Conservation (phyloP, 805 yeast species). For the Blastobotrys robertii region DNA sequence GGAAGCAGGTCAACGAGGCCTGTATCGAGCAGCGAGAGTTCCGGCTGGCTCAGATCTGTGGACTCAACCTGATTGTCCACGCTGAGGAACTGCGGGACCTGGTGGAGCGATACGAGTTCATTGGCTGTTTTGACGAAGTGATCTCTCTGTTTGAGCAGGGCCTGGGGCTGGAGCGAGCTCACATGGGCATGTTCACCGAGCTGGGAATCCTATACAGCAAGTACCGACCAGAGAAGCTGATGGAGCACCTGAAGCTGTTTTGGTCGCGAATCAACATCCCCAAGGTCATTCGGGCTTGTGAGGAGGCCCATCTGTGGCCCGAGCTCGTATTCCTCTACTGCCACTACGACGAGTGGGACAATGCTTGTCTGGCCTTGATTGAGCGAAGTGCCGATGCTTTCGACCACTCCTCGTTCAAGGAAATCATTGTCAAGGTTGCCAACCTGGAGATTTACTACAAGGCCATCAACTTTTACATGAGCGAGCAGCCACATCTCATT, state of each 20-base stretch:
- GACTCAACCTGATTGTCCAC: slow-evolving; percentile 90
- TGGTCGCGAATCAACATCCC: slow-evolving; percentile 99
- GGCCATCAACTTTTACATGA: slow-evolving; percentile 90
- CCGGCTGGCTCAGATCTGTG: slow-evolving; percentile 96
- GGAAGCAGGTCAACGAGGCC: slow-evolving; percentile 97
- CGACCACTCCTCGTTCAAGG: slow-evolving; percentile 91
- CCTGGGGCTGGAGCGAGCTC: slow-evolving; percentile 93
- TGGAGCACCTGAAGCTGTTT: slow-evolving; percentile 94
- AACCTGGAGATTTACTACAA: slow-evolving; percentile 95
- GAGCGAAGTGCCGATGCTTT: slow-evolving; percentile 88
- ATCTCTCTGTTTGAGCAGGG: slow-evolving; percentile 93
- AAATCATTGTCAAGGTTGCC: slow-evolving; percentile 86
- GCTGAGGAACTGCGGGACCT: slow-evolving; percentile 94
- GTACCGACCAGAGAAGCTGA: slow-evolving; percentile 79
- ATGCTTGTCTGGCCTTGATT: slow-evolving; percentile 94
- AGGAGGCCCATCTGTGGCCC: slow-evolving; percentile 89
- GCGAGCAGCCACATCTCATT: slow-evolving; percentile 82
- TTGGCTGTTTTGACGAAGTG: slow-evolving; percentile 87
- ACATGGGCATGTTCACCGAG: slow-evolving; percentile 99
- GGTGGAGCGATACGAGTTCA: slow-evolving; percentile 75
- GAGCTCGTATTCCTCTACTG: slow-evolving; percentile 93
- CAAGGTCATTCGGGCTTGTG: slow-evolving; percentile 89
- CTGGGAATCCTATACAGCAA: slow-evolving; percentile 84
- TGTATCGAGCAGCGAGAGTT: slow-evolving; percentile 93
- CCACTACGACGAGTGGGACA: slow-evolving; percentile 99